These are phyloP conservation scores for Colletotrichum shisoi DNA, from an alignment of 2,329 filamentous ascomycete genomes.

Conservation along the genomic window DNA sequence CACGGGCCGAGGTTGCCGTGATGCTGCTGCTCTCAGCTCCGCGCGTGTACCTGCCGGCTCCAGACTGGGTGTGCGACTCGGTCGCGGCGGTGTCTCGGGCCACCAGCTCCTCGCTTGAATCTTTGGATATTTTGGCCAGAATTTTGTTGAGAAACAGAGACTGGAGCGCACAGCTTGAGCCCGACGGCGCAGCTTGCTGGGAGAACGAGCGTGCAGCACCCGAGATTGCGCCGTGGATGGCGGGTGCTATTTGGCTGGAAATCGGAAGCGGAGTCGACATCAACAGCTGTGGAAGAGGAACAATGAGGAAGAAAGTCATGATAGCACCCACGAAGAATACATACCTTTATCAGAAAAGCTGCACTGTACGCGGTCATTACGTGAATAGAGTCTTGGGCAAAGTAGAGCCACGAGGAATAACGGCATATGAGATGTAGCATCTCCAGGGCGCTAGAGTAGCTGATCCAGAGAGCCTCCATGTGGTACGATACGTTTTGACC, in stretches of 20 bases:
- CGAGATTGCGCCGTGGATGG: constrained; percentile 37
- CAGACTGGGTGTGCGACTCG: neutral
- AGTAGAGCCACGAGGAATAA: constrained; percentile 48
- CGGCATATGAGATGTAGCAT: constrained; percentile 47
- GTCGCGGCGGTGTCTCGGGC: neutral
- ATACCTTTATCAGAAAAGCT: constrained; percentile 51
- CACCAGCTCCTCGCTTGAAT: neutral
- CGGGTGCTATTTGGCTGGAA: constrained; percentile 9
- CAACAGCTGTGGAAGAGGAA: neutral
- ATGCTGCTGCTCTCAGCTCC: neutral
- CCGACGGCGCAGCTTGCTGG: constrained; percentile 44
- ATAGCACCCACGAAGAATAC: neutral
- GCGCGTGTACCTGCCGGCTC: neutral
- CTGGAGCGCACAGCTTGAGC: constrained; percentile 47
- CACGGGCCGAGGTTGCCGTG: neutral
- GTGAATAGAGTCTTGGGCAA: constrained; percentile 53
- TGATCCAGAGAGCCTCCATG: constrained; percentile 47
- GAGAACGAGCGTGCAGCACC: constrained; percentile 42
- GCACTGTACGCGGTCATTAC: constrained; percentile 55
- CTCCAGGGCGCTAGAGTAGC: constrained; percentile 45
- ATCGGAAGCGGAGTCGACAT: constrained; percentile 15
- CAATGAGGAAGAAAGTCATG: neutral
- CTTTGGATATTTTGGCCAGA: constrained; percentile 12
- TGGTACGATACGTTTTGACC: constrained; percentile 41
- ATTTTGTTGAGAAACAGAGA: constrained; percentile 46